A percentile compares a stretch with the other conserved stretches of the same genome.
These are phyloP conservation scores for Mortierella sp. DNA, from an alignment of 371 early-diverging fungal species.

Conservation along the genomic window DNA sequence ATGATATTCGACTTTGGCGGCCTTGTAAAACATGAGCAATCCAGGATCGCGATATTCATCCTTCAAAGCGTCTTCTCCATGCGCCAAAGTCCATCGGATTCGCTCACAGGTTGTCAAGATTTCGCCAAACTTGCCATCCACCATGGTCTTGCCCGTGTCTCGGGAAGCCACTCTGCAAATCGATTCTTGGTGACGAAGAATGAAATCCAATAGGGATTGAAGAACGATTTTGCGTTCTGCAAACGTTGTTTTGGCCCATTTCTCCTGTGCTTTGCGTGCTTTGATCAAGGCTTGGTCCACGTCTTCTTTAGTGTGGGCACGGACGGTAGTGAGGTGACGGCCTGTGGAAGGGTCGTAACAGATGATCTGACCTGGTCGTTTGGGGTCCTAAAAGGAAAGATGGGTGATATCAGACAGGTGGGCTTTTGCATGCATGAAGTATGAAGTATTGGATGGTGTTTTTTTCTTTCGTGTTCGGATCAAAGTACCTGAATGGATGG, in stretches of 20 bases:
- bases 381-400: conserved; percentile 68
- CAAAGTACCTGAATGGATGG: conserved; percentile 70
- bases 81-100: conserved; percentile 82
- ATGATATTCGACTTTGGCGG: conserved; percentile 79
- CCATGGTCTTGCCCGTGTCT: conserved; percentile 87
- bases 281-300: conserved; percentile 66
- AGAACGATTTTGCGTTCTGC: conserved; percentile 81
- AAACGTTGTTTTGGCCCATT: conserved; percentile 80
- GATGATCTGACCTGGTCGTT: conserved; percentile 68
- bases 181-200: conserved; percentile 80
- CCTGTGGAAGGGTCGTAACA: conserved; percentile 93
- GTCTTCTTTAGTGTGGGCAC: conserved; percentile 66
- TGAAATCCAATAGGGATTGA: conserved; percentile 74
- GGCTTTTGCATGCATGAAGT: neutral
- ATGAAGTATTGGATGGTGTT: neutral
- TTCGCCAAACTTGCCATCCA: conserved; percentile 89
- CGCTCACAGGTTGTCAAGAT: conserved; percentile 84
- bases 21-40: conserved; percentile 81
- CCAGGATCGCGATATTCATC: conserved; percentile 78
- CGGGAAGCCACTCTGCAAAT: conserved; percentile 82
- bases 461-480: no score
- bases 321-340: conserved; percentile 72
- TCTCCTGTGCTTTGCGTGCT: conserved; percentile 74
- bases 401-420: neutral
- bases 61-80: conserved; percentile 78